Evolutionary conservation across 768 basidiomycete genomes (phyloP), one percentile per base, ranked within the genome.

Genomic region (Gloeophyllum trabeum): DNA sequence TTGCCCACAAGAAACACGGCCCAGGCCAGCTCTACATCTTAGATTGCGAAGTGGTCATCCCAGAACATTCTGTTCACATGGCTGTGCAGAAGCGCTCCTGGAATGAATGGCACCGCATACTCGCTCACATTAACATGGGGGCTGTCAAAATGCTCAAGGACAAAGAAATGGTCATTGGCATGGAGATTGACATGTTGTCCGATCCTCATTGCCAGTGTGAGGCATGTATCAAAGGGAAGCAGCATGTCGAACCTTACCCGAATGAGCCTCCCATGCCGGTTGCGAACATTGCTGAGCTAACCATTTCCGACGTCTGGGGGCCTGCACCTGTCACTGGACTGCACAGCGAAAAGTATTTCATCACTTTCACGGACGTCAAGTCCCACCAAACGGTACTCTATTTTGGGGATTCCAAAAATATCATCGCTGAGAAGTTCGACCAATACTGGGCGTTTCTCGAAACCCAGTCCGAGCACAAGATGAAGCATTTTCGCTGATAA

Each of bases 281-380:
- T 32, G 10, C 28, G 16, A 16, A 10, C 10, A 32, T 32, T 20
- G 16, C 10, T 18, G 36, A 38, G 12, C 7, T 38, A 7, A 38
- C 13, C 10, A 20, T 21, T n/a, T 14, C 12, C 24, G 19, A 40
- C 24, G 21, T 40, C 24, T 23, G 24, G 19, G 39, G 39, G 6
- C 39, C 39, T 7, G 14, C 10, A 10, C 19, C 6, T 6, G 24
- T 14, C 10, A 12, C 7, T 6, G 24, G 10, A 6, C 14, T 24
- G 14, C 14, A 30, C 18, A 26, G 24, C 25, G 5, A 42, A 13
- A 14, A 23, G 24, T 43, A 43, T 20, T 20, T 16, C 20, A 24
- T 43, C 16, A 39, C 42, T 3, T 37, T 19, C 24, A 43, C 28
- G n/a, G 42, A 43, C 24, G 42, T 16, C 42, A 13, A 32, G 20